phyloP scores from a whole-genome alignment of 768 basidiomycete species.

The Boletus reticulatus region DNA sequence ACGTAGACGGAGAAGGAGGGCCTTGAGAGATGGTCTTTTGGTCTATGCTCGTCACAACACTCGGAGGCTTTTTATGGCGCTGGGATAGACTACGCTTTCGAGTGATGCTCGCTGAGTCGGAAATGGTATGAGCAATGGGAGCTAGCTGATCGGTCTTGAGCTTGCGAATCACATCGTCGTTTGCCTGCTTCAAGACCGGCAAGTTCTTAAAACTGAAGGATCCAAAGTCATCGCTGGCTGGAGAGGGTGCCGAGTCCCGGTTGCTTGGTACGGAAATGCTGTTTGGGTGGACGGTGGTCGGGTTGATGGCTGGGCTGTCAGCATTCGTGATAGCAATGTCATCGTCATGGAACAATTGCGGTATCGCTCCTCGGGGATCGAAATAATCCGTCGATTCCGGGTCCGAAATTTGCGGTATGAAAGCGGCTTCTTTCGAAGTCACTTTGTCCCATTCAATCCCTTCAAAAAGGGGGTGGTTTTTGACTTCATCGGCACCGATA shows the following conservation, averaged over 20 bases:
- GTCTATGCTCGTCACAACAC: constrained; percentile 69
- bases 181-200: constrained; percentile 93
- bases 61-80: constrained; percentile 76
- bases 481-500: constrained; percentile 89
- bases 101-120: constrained; percentile 54
- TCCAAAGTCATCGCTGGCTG: constrained; percentile 88
- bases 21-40: constrained; percentile 61
- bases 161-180: constrained; percentile 97
- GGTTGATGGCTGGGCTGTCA: constrained; percentile 41
- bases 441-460: constrained; percentile 94
- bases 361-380: constrained; percentile 90
- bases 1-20: constrained; percentile 90
- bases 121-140: constrained; percentile 70
- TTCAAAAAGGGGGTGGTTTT: constrained; percentile 84
- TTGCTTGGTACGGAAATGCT: constrained; percentile 33
- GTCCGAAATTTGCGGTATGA: constrained; percentile 93
- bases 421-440: constrained; percentile 84
- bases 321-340: constrained; percentile 58
- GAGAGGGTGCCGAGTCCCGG: constrained; percentile 44
- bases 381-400: constrained; percentile 99
- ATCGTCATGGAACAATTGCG: constrained; percentile 90
- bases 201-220: constrained; percentile 98
- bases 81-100: constrained; percentile 83
- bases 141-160: constrained; percentile 87
- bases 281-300: constrained; percentile 14